Evolutionary conservation across 2,329 filamentous ascomycete species (phyloP), one percentile per base, ranked within the genome.

Genomic region (Graphiopsis chlorocephala): DNA sequence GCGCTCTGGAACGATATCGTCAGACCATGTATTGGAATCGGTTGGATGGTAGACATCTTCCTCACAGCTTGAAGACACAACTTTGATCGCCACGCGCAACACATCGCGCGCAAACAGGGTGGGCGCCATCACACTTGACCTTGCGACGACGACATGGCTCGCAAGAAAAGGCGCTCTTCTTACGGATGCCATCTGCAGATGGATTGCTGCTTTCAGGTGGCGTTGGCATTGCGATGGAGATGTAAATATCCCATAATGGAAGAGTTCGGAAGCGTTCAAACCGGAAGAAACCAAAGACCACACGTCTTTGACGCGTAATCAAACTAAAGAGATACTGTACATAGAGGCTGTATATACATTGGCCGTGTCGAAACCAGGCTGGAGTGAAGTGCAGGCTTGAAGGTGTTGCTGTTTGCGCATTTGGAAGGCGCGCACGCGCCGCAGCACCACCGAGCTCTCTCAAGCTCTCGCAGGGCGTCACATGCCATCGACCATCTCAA

Each of bases 141-240:
- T 62, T 62, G 31, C 60, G 33, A 11, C 48, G 60, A 3, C 60
- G 47, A 15, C 60, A 62, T 31, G 60, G 38, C 17, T 62, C 60
- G 26, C 60, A 62, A 3, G 60, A 62, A 10, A 62, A 62, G 14
- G 60, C 60, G 48, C 60, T 62, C 60, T 62, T 62, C 15, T 62
- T 62, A 28, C 60, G 48, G 25, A 62, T 62, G 29, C 60, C 60
- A 35, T 62, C 48, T 25, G 31, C 31, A 11, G 25, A 33, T 33
- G 60, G 29, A 17, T 45, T 20, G 38, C 31, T 52, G 42, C 42
- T 35, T 35, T 61, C 58, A 61, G 42, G 58, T 52, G 28, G 58
- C 38, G 50, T 29, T 28, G 60, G 60, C 60, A 62, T 62, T 17
- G 4, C 23, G 47, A 31, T 12, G 23, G 38, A 7, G n/a, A 47